Base-by-base conservation (phyloP, 2,329 filamentous ascomycete species). In the Ceratocystis ficicola region DNA sequence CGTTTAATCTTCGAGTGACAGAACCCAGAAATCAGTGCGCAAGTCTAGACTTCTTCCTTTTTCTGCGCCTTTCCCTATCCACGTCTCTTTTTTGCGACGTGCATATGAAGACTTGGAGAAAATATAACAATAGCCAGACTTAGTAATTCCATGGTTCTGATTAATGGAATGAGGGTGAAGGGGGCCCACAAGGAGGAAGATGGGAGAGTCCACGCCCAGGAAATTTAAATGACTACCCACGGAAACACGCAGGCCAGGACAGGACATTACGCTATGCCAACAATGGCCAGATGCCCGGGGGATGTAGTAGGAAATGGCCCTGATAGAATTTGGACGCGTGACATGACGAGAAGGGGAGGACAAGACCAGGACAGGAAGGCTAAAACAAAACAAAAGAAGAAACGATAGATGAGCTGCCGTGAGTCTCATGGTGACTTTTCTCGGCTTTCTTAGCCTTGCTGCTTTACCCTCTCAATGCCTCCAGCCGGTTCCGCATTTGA, bases 401-500 rank as follows among this genome's bases (percentile, higher is more conserved):
- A 30, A 36, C 36, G 36, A 41, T 30, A 36, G 30, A 30, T 8
- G 22, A 28, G n/a, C 32, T 20, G 55, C 32, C 15, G 17, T n/a
- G 25, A 25, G 17, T 30, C 46, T 48, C 17, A n/a, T 22, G 46
- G 12, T 41, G 36, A 10, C 10, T 41, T 41, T 41, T 41, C 10
- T 41, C 36, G 4, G 36, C 12, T 41, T 41, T 59, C 28, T 59
- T 30, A 10, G 28, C 55, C 55, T 36, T 28, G 46, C 36, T 20
- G 5, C 48, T n/a, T 71, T 75, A 96, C 76, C 91, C 96, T 82
- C 94, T 89, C 73, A 97, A 77, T 44, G 92, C 92, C 77, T 97
- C 90, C 71, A 99, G 76, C 61, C 93, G 82, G 70, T 91, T 91
- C 74, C 93, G 82, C 94, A 97, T 97, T 78, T 95, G 89, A 71